Conservation (phyloP, 495 filamentous ascomycete genomes). For the Aspergillus coremiiformis region DNA sequence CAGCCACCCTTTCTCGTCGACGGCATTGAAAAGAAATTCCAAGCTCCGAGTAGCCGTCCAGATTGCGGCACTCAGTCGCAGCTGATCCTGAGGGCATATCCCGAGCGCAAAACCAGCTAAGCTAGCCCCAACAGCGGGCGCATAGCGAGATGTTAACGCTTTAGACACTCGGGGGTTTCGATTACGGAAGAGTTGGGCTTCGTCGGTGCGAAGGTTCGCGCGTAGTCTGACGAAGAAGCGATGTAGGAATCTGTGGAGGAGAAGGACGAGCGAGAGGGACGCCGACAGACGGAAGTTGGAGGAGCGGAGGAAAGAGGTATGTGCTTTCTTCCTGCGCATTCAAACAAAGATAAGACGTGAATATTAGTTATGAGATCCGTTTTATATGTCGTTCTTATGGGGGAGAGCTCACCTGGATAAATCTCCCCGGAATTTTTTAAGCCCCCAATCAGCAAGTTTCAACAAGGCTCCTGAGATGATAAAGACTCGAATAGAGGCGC, state of each 20-base stretch:
- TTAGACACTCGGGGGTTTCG: conserved; percentile 71
- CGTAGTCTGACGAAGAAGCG: conserved; percentile 83
- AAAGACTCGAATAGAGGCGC: conserved; percentile 70
- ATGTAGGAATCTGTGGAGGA: conserved; percentile 82
- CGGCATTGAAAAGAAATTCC: conserved; percentile 79
- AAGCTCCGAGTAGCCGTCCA: conserved; percentile 70
- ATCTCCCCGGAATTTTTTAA: conserved; percentile 37
- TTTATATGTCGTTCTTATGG: not conserved
- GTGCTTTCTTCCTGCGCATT: conserved; percentile 32
- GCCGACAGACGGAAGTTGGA: conserved; percentile 70
- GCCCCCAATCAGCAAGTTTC: conserved; percentile 59
- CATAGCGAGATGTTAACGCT: conserved; percentile 70
- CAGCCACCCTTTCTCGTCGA: conserved; percentile 74
- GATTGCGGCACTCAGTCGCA: conserved; percentile 72
- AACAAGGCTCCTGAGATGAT: conserved; percentile 59
- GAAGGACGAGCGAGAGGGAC: conserved; percentile 72
- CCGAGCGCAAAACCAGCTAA: conserved; percentile 76
- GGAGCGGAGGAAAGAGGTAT: conserved; percentile 53
- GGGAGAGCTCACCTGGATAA: conserved; percentile 20
- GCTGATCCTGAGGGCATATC: conserved; percentile 67
- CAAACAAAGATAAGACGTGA: not conserved
- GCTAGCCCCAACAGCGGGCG: conserved; percentile 82
- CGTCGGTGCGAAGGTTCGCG: conserved; percentile 63
- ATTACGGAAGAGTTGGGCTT: conserved; percentile 66
- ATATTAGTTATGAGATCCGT: not conserved